These are phyloP conservation scores for Lunasporangiospora selenospora DNA, from an alignment of 192 early-diverging fungal species.

Conservation along the genomic window DNA sequence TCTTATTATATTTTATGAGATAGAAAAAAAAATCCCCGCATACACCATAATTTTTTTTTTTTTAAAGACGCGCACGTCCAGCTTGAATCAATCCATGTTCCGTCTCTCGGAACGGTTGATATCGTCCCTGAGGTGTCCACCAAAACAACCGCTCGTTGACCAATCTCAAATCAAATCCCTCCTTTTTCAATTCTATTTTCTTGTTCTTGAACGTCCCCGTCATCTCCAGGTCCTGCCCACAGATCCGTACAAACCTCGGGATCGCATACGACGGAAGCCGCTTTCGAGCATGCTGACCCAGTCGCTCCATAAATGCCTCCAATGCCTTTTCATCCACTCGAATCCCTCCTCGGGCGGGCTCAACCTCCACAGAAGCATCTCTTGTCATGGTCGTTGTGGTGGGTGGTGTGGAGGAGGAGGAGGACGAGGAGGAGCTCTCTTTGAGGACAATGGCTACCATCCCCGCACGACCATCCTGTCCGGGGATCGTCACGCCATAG, in stretches of 20 bases:
- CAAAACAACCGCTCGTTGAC: constrained; percentile 16
- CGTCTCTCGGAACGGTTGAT: constrained; percentile 10
- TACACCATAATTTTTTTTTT: no score
- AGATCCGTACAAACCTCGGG: constrained; percentile 65
- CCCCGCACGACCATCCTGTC: constrained; percentile 64
- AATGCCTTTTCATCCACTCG: constrained; percentile 17
- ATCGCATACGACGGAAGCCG: constrained; percentile 69
- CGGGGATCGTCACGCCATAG: constrained; percentile 61
- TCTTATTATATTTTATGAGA: no score
- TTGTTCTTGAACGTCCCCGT: constrained; percentile 43
- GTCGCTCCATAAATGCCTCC: constrained; percentile 34
- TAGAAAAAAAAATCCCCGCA: no score
- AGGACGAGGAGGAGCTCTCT: constrained; percentile 36
- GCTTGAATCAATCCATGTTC: background rate
- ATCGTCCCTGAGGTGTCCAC: constrained; percentile 22
- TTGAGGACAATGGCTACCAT: constrained; percentile 61
- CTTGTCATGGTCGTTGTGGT: no score
- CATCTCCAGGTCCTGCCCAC: constrained; percentile 44
- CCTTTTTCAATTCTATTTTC: constrained; percentile 25
- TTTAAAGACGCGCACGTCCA: constrained; percentile 24
- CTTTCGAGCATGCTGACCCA: constrained; percentile 33
- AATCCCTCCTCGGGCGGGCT: no score
- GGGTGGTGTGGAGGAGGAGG: no score
- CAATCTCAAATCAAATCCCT: constrained; percentile 16
- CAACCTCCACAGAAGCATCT: no score